Conservation (phyloP, 257 asterid genomes). For the Penstemon davidsonii region DNA sequence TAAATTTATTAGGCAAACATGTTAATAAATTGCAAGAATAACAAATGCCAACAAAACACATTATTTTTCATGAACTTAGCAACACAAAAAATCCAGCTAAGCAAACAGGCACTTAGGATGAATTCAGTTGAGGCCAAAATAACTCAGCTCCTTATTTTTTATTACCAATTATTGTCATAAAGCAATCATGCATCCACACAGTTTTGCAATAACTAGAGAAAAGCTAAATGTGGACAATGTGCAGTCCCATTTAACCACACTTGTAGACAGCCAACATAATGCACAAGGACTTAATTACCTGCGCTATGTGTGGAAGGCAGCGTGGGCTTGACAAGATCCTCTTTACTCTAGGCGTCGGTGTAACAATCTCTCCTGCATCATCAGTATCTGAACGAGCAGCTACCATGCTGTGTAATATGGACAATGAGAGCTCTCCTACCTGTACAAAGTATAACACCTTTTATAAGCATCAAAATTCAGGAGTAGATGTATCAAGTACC, state of each 20-base stretch:
- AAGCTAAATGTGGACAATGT: constrained; percentile 2
- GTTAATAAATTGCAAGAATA: no score
- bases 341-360: constrained; percentile 97
- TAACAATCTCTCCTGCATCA: constrained; percentile 98
- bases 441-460: constrained; percentile 32
- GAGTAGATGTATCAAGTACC: constrained; percentile 15
- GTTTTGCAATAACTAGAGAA: not conserved
- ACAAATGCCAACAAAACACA: no score
- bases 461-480: constrained; percentile 14
- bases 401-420: constrained; percentile 95
- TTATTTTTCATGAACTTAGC: not conserved
- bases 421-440: constrained; percentile 93
- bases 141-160: not conserved
- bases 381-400: constrained; percentile 96
- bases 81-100: not conserved
- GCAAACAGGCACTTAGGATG: not conserved
- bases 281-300: constrained; percentile 51
- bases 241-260: not conserved
- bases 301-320: constrained; percentile 95
- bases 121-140: not conserved
- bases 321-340: constrained; percentile 89
- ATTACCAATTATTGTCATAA: not conserved
- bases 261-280: constrained; percentile 17
- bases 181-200: constrained; percentile 14
- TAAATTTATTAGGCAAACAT: no score